A percentile compares a stretch with the other conserved stretches of the same genome.
These are phyloP conservation scores for Mycothermus thermophilus DNA, from an alignment of 495 filamentous ascomycete genomes.

Conservation along the genomic window DNA sequence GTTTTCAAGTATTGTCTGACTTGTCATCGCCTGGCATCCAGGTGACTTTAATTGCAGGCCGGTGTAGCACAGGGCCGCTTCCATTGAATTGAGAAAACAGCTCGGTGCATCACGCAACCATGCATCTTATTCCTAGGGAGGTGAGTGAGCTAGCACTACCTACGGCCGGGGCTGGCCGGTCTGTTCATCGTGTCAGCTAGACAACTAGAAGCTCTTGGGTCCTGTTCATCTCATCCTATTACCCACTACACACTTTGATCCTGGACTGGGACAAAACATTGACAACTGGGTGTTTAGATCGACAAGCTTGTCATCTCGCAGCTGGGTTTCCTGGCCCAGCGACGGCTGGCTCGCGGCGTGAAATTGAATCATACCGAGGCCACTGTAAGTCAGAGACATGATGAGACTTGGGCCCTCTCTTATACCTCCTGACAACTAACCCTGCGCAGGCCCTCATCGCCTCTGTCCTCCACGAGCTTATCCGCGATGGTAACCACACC, in stretches of 20 bases:
- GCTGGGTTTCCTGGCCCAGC: constrained; percentile 76
- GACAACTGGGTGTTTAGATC: constrained; percentile 40
- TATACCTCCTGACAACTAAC: neutral
- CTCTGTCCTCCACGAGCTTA: constrained; percentile 83
- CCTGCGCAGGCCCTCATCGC: constrained; percentile 69
- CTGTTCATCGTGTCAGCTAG: neutral
- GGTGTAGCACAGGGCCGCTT: no score
- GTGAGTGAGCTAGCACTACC: constrained; percentile 34
- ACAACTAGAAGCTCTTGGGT: no score
- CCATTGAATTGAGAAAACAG: neutral
- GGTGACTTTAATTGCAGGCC: neutral
- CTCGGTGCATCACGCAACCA: constrained; percentile 17
- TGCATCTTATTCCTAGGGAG: constrained; percentile 84
- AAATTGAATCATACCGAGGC: constrained; percentile 87
- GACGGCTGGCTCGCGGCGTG: constrained; percentile 75
- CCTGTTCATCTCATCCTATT: no score
- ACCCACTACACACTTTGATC: neutral
- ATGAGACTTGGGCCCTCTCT: no score
- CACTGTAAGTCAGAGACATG: no score
- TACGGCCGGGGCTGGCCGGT: no score
- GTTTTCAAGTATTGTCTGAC: no score
- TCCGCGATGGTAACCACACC: constrained; percentile 88
- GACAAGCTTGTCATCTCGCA: constrained; percentile 95
- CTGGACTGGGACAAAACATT: no score
- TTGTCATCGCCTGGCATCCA: neutral